phyloP scores from a whole-genome alignment of 805 yeast genomes.

The Myxozyma mucilagina region DNA sequence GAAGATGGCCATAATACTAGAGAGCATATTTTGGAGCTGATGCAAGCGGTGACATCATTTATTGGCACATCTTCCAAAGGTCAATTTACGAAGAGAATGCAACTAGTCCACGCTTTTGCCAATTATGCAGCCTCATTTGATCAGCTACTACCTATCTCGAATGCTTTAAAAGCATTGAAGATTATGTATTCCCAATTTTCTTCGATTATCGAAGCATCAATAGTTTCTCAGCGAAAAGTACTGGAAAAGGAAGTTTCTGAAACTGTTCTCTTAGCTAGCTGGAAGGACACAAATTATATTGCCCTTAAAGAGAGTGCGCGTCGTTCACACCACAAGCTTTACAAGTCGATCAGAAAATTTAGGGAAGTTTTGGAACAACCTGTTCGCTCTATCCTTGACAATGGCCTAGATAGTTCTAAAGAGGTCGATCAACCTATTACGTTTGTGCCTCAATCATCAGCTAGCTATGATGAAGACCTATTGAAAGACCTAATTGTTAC shows the following conservation, averaged over 20 bases:
- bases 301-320: conserved; percentile 93
- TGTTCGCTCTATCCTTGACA: conserved; percentile 16
- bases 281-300: conserved; percentile 94
- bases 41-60: conserved; percentile 69
- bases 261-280: conserved; percentile 83
- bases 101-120: conserved; percentile 63
- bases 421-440: not conserved
- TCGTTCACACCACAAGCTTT: conserved; percentile 79
- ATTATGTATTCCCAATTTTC: conserved; percentile 68
- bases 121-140: conserved; percentile 48
- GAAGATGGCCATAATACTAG: conserved; percentile 44
- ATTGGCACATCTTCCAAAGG: conserved; percentile 76
- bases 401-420: conserved; percentile 9
- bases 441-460: not conserved
- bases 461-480: not conserved
- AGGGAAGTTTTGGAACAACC: conserved; percentile 48
- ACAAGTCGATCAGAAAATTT: conserved; percentile 80
- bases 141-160: conserved; percentile 35
- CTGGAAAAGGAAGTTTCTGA: conserved; percentile 82
- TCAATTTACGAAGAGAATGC: conserved; percentile 62
- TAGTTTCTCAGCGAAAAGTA: conserved; percentile 50
- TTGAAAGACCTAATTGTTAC: not conserved
- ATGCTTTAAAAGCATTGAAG: conserved; percentile 58
- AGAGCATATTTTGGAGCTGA: conserved; percentile 42
- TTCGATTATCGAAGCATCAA: conserved; percentile 48